These are phyloP conservation scores for Keithomyces neogunnii DNA, from an alignment of 2,329 filamentous ascomycete genomes.

Conservation along the genomic window DNA sequence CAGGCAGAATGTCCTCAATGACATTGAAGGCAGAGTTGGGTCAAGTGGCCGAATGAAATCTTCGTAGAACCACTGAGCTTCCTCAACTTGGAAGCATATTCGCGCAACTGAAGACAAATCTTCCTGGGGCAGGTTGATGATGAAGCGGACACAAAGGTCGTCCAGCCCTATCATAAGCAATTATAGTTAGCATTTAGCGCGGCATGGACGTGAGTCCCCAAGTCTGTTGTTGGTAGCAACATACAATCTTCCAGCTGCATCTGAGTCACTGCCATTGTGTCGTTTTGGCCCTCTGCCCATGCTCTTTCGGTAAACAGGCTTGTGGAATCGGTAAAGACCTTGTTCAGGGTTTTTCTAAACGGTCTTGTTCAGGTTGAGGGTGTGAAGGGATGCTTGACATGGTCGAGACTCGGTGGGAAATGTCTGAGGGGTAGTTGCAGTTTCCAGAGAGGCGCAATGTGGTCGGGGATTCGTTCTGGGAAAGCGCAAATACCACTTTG, in stretches of 20 bases:
- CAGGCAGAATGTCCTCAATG: conserved; percentile 75
- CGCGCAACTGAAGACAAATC: conserved; percentile 84
- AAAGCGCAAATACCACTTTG: background rate
- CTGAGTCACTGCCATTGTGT: conserved; percentile 65
- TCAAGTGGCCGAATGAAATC: conserved; percentile 94
- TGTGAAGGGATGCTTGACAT: conserved; percentile 25
- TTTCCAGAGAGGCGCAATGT: background rate
- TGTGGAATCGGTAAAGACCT: conserved; percentile 4
- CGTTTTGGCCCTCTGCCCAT: conserved; percentile 21
- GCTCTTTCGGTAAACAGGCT: conserved; percentile 10
- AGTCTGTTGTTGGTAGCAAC: conserved; percentile 15
- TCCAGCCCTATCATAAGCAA: conserved; percentile 63
- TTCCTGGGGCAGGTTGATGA: conserved; percentile 89
- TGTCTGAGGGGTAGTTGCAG: background rate
- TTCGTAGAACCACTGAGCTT: conserved; percentile 99
- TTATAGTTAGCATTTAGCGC: conserved; percentile 14
- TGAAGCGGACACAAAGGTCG: conserved; percentile 95
- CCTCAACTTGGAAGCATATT: conserved; percentile 97
- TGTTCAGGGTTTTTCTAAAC: conserved; percentile 23
- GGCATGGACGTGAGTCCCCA: background rate
- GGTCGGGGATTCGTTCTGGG: background rate
- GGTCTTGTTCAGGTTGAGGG: conserved; percentile 20
- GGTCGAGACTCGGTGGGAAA: conserved; percentile 9
- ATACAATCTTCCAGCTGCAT: conserved; percentile 87
- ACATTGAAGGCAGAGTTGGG: conserved; percentile 75